These are phyloP conservation scores for Myotisia sp. DNA, from an alignment of 2,329 filamentous ascomycete species.

Conservation along the genomic window DNA sequence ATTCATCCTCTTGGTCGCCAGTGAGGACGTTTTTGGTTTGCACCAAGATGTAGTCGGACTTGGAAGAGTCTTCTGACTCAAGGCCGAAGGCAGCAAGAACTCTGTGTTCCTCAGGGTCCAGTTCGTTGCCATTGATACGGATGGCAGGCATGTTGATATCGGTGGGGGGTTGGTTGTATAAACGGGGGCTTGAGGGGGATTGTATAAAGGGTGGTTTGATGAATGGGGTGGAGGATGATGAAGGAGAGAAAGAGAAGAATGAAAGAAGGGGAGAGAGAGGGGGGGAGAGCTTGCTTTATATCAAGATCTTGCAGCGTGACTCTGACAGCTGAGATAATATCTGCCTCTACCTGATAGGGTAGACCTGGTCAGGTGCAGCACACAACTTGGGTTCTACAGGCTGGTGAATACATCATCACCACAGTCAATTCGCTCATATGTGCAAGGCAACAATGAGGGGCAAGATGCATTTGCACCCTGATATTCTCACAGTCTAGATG, in stretches of 20 bases:
- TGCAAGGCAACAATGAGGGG: too few species aligned
- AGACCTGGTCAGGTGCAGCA: too few species aligned
- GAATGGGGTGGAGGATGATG: background rate
- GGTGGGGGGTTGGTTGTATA: too few species aligned
- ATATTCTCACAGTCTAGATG: too few species aligned
- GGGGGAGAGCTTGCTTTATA: background rate
- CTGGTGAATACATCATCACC: too few species aligned
- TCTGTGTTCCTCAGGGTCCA: conserved; percentile 7
- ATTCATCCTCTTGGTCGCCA: conserved; percentile 7
- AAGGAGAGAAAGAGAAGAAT: background rate
- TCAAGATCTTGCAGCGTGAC: too few species aligned
- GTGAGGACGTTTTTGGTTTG: conserved; percentile 7
- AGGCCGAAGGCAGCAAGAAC: conserved; percentile 7
- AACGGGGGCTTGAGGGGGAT: too few species aligned
- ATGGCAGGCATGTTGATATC: conserved; percentile 10
- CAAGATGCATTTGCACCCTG: too few species aligned
- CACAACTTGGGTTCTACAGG: too few species aligned
- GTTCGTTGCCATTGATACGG: conserved; percentile 9
- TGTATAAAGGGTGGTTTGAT: background rate
- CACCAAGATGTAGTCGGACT: conserved; percentile 10
- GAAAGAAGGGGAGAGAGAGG: background rate
- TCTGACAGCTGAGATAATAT: too few species aligned
- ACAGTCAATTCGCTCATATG: too few species aligned
- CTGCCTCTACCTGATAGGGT: too few species aligned
- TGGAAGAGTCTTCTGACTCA: conserved; percentile 9